Base-by-base conservation (phyloP, 352 stramenopile species). In the Phytopythium helicoides region DNA sequence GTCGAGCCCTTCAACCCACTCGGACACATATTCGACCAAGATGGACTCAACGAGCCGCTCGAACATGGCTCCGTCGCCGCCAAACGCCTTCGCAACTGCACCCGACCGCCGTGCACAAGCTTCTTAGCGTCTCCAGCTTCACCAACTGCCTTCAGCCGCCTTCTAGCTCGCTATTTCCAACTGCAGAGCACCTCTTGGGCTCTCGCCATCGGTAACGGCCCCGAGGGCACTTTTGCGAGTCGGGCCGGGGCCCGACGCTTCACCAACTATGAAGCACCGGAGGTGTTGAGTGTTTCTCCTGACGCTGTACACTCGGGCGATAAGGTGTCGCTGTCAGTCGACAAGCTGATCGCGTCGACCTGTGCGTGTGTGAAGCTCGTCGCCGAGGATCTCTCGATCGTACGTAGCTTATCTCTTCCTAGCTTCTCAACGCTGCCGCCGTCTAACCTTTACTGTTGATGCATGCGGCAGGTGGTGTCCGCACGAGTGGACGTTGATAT, bases 31-130 rank as follows among this genome's bases (percentile, higher is more conserved):
- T 67, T 94, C 82, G 54, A 88, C 85, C 38, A 94, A 56, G 39
- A 94, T 76, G 19, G 82, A 89, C 52, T 94, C 82, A 48, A 94
- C 68, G 10, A 92, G 70, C 53, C 89, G 91, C 64, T 93, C 82
- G 64, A 95, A 90, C 85, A 95, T 95, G 23, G 8, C 28, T 23
- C 35, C 21, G 22, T 37, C 15, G 9, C 18, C n/a, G 23, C 26
- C 25, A 4, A 14, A 37, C 21, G 16, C 47, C 2, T 15, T 51
- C 26, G n/a, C n/a, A n/a, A n/a, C n/a, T n/a, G n/a, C n/a, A n/a
- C n/a, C n/a, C n/a, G n/a, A n/a, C n/a, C n/a, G n/a, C n/a, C n/a
- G n/a, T n/a, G n/a, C n/a, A n/a, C n/a, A n/a, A n/a, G n/a, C n/a
- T n/a, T n/a, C n/a, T n/a, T n/a, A n/a, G n/a, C n/a, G n/a, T n/a